These are phyloP conservation scores for Aspergillus carbonarius DNA, from an alignment of 2,329 filamentous ascomycete species.

Conservation along the genomic window DNA sequence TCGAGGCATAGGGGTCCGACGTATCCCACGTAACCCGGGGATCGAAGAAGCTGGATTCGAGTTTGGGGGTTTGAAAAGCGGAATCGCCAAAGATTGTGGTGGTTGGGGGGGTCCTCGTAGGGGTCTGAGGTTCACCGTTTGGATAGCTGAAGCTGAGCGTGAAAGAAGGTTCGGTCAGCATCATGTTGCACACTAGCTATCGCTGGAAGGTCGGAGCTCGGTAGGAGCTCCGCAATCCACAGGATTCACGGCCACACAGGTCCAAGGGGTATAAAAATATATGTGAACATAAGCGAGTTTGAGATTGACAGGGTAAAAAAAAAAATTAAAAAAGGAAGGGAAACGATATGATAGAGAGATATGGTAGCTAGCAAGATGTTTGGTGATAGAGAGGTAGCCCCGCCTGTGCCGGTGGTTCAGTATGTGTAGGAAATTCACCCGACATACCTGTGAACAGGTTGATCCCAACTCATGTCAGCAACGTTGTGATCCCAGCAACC, in stretches of 20 bases:
- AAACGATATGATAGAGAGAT: not conserved
- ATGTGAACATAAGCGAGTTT: not conserved
- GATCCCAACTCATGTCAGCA: slow-evolving; percentile 50
- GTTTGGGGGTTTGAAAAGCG: slow-evolving; percentile 47
- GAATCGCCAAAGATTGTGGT: slow-evolving; percentile 36
- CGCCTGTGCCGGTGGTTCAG: slow-evolving; percentile 9
- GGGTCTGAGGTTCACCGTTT: slow-evolving; percentile 48
- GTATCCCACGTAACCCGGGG: slow-evolving; percentile 49
- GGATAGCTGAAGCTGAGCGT: slow-evolving; percentile 48
- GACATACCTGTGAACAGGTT: slow-evolving; percentile 47
- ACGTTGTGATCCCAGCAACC: slow-evolving; percentile 36
- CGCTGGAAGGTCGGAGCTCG: slow-evolving; percentile 5
- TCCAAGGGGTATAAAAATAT: not conserved
- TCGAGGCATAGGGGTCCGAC: slow-evolving; percentile 48
- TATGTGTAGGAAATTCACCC: slow-evolving; percentile 6
- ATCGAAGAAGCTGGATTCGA: slow-evolving; percentile 49
- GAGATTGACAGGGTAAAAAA: not conserved
- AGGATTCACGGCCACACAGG: slow-evolving; percentile 6
- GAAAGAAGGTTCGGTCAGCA: slow-evolving; percentile 34
- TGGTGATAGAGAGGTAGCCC: slow-evolving; percentile 10
- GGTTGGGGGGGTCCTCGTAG: slow-evolving; percentile 45
- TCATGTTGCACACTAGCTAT: slow-evolving; percentile 22
- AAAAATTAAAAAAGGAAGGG: not conserved
- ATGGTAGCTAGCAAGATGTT: not conserved
- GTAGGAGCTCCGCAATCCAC: slow-evolving; percentile 11